Evolutionary conservation across 2,329 filamentous ascomycete species (phyloP).

Genomic region (Fusarium pseudonygamai): DNA sequence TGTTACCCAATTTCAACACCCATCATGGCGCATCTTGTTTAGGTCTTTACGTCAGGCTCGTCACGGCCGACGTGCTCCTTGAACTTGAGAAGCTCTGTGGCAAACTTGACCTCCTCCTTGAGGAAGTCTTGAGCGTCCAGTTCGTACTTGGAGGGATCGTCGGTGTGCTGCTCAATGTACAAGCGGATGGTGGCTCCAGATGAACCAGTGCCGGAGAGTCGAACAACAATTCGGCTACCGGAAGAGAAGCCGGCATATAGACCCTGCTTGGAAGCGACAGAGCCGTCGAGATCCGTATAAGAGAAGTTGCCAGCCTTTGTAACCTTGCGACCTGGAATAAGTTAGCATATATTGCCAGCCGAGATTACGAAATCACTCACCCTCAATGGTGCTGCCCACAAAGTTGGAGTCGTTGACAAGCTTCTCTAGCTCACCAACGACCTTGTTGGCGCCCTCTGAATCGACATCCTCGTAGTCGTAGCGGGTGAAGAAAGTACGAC

Average conservation of each 20-base stretch:
- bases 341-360: conserved; percentile 31
- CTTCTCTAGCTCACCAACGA: conserved; percentile 81
- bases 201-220: conserved; percentile 93
- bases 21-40: conserved; percentile 40
- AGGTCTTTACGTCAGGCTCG: conserved; percentile 97
- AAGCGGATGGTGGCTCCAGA: conserved; percentile 96
- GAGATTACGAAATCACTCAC: conserved; percentile 51
- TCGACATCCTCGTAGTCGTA: conserved; percentile 99
- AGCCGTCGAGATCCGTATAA: conserved; percentile 98
- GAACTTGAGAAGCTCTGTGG: conserved; percentile 86
- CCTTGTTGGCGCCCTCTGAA: conserved; percentile 88
- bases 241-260: conserved; percentile 95
- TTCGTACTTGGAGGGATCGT: conserved; percentile 79
- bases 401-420: conserved; percentile 80
- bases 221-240: conserved; percentile 93
- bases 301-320: conserved; percentile 94
- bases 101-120: conserved; percentile 86
- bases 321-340: conserved; percentile 75
- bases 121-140: conserved; percentile 93
- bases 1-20: neutral
- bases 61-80: conserved; percentile 93
- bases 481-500: conserved; percentile 97
- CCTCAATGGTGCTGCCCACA: conserved; percentile 82
- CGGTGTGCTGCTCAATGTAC: conserved; percentile 96
- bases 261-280: conserved; percentile 94